Percentiles rank a stretch among this genome's conserved stretches.
These are phyloP conservation scores for Solanum virginianum DNA, from an alignment of 257 asterid genomes.

Conservation along the genomic window DNA sequence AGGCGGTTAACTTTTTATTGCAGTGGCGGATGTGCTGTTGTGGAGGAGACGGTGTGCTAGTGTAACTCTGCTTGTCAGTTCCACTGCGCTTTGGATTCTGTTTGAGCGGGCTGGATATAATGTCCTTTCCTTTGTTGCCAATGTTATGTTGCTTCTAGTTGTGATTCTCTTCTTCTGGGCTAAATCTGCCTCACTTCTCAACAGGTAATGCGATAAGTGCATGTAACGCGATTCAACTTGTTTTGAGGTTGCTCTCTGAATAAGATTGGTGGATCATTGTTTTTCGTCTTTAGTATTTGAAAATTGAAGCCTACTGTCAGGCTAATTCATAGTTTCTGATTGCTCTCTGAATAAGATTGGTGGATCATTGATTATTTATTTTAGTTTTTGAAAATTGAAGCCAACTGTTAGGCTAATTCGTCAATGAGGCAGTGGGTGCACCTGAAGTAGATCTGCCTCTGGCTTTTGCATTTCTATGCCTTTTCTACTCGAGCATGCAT, in stretches of 20 bases:
- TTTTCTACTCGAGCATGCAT: not conserved
- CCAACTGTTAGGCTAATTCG: not conserved
- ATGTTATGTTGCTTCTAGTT: slow-evolving; percentile 64
- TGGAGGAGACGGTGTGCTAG: slow-evolving; percentile 66
- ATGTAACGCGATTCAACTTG: not conserved
- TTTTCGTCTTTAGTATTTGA: not conserved
- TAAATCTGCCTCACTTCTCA: slow-evolving; percentile 86
- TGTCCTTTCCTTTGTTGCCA: slow-evolving; percentile 57
- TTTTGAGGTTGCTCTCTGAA: not conserved
- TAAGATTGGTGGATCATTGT: not conserved
- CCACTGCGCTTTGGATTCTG: slow-evolving; percentile 73
- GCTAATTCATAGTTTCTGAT: not conserved
- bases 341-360: not conserved
- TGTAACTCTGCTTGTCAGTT: slow-evolving; percentile 38
- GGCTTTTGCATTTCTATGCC: not conserved
- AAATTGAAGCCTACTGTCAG: not conserved
- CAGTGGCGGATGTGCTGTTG: slow-evolving; percentile 81
- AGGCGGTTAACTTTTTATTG: not conserved
- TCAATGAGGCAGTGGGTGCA: not conserved
- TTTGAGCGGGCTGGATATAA: slow-evolving; percentile 88
- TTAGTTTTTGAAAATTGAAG: not conserved
- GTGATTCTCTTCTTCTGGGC: slow-evolving; percentile 86
- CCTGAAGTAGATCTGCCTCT: not conserved
- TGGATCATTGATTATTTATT: not conserved
- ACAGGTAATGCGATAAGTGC: slow-evolving; percentile 35